A percentile compares a stretch with the other conserved stretches of the same genome.
These are phyloP conservation scores for Podospora pseudocomata DNA, from an alignment of 495 filamentous ascomycete genomes.

Conservation along the genomic window DNA sequence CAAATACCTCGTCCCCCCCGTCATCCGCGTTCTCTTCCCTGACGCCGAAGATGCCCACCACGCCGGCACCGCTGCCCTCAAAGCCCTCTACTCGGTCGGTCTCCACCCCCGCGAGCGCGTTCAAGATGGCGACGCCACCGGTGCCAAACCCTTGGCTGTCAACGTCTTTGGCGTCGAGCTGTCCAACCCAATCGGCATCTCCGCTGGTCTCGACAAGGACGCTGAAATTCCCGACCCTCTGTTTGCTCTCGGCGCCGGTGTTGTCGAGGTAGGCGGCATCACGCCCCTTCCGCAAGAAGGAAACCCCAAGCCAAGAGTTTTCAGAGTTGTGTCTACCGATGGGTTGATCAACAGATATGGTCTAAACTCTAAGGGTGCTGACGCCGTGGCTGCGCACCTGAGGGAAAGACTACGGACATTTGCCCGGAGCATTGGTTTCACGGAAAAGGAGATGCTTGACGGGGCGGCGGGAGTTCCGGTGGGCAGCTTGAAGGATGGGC, in stretches of 20 bases:
- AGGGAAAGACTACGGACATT: conserved; percentile 73
- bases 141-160: conserved; percentile 34
- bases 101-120: conserved; percentile 71
- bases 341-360: conserved; percentile 94
- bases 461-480: conserved; percentile 61
- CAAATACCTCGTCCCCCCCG: conserved; percentile 70
- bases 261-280: conserved; percentile 88
- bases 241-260: conserved; percentile 71
- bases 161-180: conserved; percentile 76
- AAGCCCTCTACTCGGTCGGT: conserved; percentile 61
- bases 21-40: conserved; percentile 64
- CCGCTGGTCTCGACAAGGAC: conserved; percentile 91
- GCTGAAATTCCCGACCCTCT: conserved; percentile 80
- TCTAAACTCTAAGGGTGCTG: conserved; percentile 85
- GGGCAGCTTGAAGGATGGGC: conserved; percentile 69
- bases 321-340: conserved; percentile 73
- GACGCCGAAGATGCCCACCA: conserved; percentile 94
- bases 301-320: conserved; percentile 83
- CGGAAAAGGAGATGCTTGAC: conserved; percentile 68
- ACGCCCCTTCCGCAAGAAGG: conserved; percentile 82
- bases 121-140: conserved; percentile 14
- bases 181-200: conserved; percentile 83
- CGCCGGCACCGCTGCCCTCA: conserved; percentile 63
- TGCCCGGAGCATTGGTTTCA: conserved; percentile 65
- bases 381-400: conserved; percentile 74